A percentile compares a stretch with the other conserved stretches of the same genome.
Evolutionary conservation across 176 grass and related monocot species (phyloP).

Genomic region (Oryza punctata): DNA sequence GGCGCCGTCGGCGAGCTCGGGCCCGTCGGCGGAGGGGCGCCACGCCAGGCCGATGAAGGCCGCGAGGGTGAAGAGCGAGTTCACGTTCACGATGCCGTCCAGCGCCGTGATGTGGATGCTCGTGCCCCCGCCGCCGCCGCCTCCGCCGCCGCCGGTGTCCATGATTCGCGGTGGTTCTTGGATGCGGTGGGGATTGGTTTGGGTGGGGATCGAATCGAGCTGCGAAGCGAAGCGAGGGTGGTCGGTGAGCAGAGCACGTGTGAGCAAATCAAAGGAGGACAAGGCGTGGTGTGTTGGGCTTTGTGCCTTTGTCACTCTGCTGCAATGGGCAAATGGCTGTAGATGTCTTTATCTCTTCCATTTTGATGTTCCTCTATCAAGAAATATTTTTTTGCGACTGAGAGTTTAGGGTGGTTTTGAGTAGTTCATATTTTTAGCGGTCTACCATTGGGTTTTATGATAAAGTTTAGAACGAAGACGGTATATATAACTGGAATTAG

Average conservation of each 20-base stretch:
- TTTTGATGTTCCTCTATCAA: not conserved
- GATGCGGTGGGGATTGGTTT: not conserved
- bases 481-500: no score
- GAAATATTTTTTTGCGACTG: no score
- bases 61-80: slow-evolving; percentile 88
- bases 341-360: not conserved
- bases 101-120: slow-evolving; percentile 85
- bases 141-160: slow-evolving; percentile 30
- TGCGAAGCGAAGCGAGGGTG: no score
- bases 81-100: slow-evolving; percentile 96
- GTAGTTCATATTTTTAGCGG: no score
- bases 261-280: not conserved
- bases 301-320: no score
- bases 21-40: slow-evolving; percentile 58
- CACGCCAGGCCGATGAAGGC: slow-evolving; percentile 76
- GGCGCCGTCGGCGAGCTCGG: slow-evolving; percentile 40
- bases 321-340: not conserved
- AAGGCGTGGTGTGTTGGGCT: not conserved
- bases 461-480: no score
- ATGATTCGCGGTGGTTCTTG: slow-evolving; percentile 6
- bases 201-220: slow-evolving; percentile 1
- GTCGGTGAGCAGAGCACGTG: not conserved
- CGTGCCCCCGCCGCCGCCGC: slow-evolving; percentile 44
- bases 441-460: no score
- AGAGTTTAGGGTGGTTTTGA: no score